A percentile compares a stretch with the other conserved stretches of the same genome.
phyloP scores from a whole-genome alignment of 768 basidiomycete species.

The Phylloporus arenicola region DNA sequence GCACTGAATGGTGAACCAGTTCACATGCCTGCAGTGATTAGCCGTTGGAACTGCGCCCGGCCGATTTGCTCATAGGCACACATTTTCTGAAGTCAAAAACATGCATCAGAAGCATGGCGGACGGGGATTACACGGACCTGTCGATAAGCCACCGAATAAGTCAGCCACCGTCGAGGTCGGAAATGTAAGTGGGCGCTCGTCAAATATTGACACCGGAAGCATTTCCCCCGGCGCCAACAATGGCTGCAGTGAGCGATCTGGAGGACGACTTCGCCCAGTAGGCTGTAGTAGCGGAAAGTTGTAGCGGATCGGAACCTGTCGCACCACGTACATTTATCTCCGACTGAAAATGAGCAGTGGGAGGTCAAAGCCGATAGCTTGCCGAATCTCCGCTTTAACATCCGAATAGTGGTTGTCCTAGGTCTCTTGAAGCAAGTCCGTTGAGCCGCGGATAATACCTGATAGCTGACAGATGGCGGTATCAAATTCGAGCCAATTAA shows the following conservation, averaged over 20 bases:
- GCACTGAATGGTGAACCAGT: constrained; percentile 4
- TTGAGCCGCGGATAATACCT: constrained; percentile 6
- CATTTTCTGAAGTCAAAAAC: not conserved
- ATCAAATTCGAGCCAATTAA: not conserved
- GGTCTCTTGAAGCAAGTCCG: constrained; percentile 6
- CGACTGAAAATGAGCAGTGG: not conserved
- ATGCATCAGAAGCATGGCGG: constrained; percentile 8
- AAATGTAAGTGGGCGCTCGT: constrained; percentile 12
- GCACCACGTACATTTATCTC: not conserved
- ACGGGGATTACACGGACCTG: constrained; percentile 4
- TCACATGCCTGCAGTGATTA: constrained; percentile 12
- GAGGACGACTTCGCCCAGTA: not conserved
- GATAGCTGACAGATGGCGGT: not conserved
- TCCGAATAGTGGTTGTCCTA: not conserved
- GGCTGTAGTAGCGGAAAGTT: not conserved
- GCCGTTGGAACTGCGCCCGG: constrained; percentile 12
- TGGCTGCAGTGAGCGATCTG: not conserved
- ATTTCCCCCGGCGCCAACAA: constrained; percentile 8
- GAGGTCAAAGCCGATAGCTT: not conserved
- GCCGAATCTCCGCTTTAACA: not conserved
- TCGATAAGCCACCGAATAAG: constrained; percentile 1
- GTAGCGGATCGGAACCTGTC: not conserved
- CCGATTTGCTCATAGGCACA: constrained; percentile 15
- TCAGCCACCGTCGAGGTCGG: constrained; percentile 22
- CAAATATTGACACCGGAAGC: constrained; percentile 1